Percentiles rank a stretch among this genome's conserved stretches.
Evolutionary conservation across 371 early-diverging fungal species (phyloP).

Genomic region (Mycotypha africana): DNA sequence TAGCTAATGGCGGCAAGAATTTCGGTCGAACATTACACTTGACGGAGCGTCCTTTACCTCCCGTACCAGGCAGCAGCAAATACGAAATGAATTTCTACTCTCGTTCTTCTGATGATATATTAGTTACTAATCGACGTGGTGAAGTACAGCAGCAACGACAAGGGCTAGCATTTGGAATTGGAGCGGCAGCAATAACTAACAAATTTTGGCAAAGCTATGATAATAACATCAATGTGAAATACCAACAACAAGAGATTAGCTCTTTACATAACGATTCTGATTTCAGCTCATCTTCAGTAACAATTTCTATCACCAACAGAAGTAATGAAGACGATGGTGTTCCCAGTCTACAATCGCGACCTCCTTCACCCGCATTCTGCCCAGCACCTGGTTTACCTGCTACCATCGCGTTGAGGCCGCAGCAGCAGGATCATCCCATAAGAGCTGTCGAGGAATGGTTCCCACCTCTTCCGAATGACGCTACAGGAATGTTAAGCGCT

Average conservation of each 20-base stretch:
- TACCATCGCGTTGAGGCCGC: slow-evolving; percentile 21
- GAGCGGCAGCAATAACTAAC: not conserved
- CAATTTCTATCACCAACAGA: too few species aligned
- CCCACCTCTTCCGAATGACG: slow-evolving; percentile 1
- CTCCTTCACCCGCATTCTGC: slow-evolving; percentile 30
- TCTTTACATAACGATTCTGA: too few species aligned
- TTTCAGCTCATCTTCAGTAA: too few species aligned
- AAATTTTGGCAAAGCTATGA: not conserved
- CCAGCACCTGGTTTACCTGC: slow-evolving; percentile 37
- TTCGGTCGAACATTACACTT: not conserved
- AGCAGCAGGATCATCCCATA: slow-evolving; percentile 7
- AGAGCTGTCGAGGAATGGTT: slow-evolving; percentile 24
- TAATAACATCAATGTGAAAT: not conserved
- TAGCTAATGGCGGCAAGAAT: slow-evolving; percentile 16
- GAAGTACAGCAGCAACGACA: not conserved
- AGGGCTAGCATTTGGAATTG: not conserved
- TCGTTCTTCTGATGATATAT: too few species aligned
- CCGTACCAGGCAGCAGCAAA: not conserved
- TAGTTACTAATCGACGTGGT: too few species aligned
- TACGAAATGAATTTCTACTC: too few species aligned
- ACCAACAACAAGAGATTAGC: too few species aligned
- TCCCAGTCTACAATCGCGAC: slow-evolving; percentile 21
- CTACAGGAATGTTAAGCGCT: too few species aligned
- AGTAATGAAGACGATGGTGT: too few species aligned
- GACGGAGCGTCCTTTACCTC: slow-evolving; percentile 1